phyloP scores from a whole-genome alignment of 1,284 basidiomycete genomes.

The Sanghuangporus baumii region DNA sequence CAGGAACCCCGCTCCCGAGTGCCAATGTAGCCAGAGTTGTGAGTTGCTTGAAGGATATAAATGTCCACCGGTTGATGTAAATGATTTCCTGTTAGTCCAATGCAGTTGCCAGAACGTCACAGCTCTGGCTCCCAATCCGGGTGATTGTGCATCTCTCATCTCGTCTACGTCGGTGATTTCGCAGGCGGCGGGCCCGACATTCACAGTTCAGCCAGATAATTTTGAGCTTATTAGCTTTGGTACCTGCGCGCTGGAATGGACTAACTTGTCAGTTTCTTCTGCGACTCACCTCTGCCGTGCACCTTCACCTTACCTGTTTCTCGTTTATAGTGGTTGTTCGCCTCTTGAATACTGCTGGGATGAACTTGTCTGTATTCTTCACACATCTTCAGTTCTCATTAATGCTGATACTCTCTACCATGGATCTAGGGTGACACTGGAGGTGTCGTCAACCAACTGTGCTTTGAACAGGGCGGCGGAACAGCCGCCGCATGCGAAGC shows the following conservation, averaged over 20 bases:
- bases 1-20: conserved; percentile 10
- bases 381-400: background rate
- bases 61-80: too few relatives aligned
- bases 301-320: background rate
- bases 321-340: conserved; percentile 6
- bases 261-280: conserved; percentile 17
- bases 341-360: conserved; percentile 26
- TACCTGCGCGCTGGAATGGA: conserved; percentile 27
- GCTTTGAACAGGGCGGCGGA: conserved; percentile 13
- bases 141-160: conserved; percentile 22
- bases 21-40: conserved; percentile 22
- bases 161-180: conserved; percentile 18
- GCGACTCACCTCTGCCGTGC: too few relatives aligned
- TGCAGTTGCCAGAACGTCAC: conserved; percentile 18
- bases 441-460: conserved; percentile 13
- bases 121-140: conserved; percentile 22
- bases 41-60: conserved; percentile 1
- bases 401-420: background rate
- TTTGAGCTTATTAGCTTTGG: conserved; percentile 25
- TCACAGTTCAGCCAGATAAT: conserved; percentile 22
- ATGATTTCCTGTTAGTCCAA: conserved; percentile 20
- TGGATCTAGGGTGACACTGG: background rate
- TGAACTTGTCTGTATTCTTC: conserved; percentile 17
- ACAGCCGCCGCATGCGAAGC: conserved; percentile 9
- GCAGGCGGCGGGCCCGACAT: conserved; percentile 25